These are phyloP conservation scores for Exophiala sp. DNA, from an alignment of 2,329 filamentous ascomycete genomes.

Conservation along the genomic window DNA sequence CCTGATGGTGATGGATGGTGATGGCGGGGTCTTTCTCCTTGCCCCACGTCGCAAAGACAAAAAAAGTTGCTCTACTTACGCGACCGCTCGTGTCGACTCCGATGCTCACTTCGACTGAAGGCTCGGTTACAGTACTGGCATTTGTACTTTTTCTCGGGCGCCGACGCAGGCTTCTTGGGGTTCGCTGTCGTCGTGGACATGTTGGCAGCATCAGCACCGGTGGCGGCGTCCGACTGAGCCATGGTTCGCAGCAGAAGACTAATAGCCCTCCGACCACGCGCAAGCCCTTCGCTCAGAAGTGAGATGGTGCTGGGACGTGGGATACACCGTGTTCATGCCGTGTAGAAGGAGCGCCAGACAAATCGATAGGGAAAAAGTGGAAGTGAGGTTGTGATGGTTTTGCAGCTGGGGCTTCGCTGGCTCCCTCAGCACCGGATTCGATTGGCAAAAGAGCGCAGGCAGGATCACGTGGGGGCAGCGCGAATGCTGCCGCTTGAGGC, in stretches of 20 bases:
- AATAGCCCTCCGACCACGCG: conserved; percentile 28
- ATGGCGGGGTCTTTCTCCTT: conserved; percentile 21
- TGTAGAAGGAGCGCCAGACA: conserved; percentile 11
- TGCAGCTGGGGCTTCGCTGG: conserved; percentile 9
- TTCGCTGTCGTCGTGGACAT: conserved; percentile 43
- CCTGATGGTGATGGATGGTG: conserved; percentile 5
- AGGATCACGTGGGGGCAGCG: conserved; percentile 22
- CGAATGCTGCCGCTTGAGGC: conserved; percentile 6
- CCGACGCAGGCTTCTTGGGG: conserved; percentile 67
- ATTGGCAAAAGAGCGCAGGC: conserved; percentile 14
- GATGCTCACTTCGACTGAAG: conserved; percentile 94
- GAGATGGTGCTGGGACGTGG: conserved; percentile 25
- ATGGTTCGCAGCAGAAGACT: conserved; percentile 20
- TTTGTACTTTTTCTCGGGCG: conserved; percentile 97
- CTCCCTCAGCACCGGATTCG: conserved; percentile 16
- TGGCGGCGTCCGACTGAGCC: conserved; percentile 26
- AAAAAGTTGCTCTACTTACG: conserved; percentile 58
- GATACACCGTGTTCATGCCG: conserved; percentile 23
- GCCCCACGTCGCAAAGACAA: conserved; percentile 26
- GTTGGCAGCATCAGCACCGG: conserved; percentile 29
- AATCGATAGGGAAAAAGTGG: conserved; percentile 7
- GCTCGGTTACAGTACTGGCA: conserved; percentile 98
- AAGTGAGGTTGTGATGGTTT: conserved; percentile 8
- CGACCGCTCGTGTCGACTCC: conserved; percentile 92
- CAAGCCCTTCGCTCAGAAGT: conserved; percentile 29